These are phyloP conservation scores for Candida andamanensis DNA, from an alignment of 805 yeast genomes.

Conservation along the genomic window DNA sequence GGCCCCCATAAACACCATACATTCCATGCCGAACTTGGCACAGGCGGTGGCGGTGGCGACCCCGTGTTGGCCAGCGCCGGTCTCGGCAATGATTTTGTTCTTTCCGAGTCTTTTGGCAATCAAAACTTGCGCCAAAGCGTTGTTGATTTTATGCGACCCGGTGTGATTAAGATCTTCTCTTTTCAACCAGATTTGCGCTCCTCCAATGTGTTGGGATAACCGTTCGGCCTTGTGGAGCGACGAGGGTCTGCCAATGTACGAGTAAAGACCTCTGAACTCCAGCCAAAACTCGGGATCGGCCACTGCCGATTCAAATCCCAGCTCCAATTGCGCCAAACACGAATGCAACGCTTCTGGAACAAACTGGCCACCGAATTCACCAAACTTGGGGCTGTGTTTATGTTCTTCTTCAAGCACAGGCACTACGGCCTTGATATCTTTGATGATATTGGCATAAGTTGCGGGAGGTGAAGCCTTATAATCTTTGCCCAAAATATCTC, in stretches of 20 bases:
- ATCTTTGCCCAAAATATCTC: constrained; percentile 61
- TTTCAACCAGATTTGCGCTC: constrained; percentile 91
- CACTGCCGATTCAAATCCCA: constrained; percentile 79
- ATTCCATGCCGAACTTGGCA: constrained; percentile 87
- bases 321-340: constrained; percentile 84
- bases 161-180: constrained; percentile 94
- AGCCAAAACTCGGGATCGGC: constrained; percentile 93
- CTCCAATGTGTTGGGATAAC: constrained; percentile 85
- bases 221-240: constrained; percentile 87
- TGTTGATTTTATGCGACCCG: constrained; percentile 83
- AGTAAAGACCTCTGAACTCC: constrained; percentile 77
- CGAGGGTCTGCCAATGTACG: constrained; percentile 96
- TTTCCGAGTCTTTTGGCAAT: constrained; percentile 78
- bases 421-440: constrained; percentile 24
- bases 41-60: constrained; percentile 91
- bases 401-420: constrained; percentile 51
- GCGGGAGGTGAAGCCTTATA: constrained; percentile 25
- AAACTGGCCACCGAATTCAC: constrained; percentile 97
- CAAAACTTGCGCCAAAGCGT: constrained; percentile 77
- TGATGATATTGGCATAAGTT: constrained; percentile 15
- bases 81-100: constrained; percentile 75
- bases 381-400: constrained; percentile 73
- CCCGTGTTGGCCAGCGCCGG: constrained; percentile 94
- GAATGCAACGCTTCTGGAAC: constrained; percentile 96
- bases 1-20: constrained; percentile 98